These are phyloP conservation scores for Xylaria sp. DNA, from an alignment of 2,329 filamentous ascomycete species.

Conservation along the genomic window DNA sequence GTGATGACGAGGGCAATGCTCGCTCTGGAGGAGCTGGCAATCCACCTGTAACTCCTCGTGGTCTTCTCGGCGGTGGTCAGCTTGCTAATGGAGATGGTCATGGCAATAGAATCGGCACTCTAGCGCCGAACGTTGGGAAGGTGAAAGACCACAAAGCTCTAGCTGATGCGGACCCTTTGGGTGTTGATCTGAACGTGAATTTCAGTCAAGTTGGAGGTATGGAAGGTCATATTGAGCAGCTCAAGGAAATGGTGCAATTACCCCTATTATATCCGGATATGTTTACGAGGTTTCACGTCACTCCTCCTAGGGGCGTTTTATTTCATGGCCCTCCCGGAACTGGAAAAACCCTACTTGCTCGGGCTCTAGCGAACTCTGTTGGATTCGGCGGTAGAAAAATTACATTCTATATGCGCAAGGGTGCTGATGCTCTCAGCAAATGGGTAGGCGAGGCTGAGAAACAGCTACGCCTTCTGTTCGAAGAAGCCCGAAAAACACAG, in stretches of 20 bases:
- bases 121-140: slow-evolving; percentile 85
- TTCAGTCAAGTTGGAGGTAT: slow-evolving; percentile 95
- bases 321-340: slow-evolving; percentile 98
- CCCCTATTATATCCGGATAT: slow-evolving; percentile 95
- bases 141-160: slow-evolving; percentile 92
- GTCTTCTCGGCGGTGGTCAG: slow-evolving; percentile 57
- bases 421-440: slow-evolving; percentile 95
- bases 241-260: slow-evolving; percentile 98
- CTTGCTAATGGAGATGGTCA: slow-evolving; percentile 55
- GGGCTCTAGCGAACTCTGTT: slow-evolving; percentile 90
- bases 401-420: slow-evolving; percentile 99
- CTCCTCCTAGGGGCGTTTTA: slow-evolving; percentile 90
- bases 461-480: slow-evolving; percentile 91
- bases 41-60: slow-evolving; percentile 62
- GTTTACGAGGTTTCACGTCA: slow-evolving; percentile 90
- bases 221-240: slow-evolving; percentile 91
- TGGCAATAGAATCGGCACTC: slow-evolving; percentile 56
- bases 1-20: slow-evolving; percentile 86
- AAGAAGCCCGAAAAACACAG: slow-evolving; percentile 94
- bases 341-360: slow-evolving; percentile 95
- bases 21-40: slow-evolving; percentile 69
- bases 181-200: slow-evolving; percentile 90
- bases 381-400: slow-evolving; percentile 92
- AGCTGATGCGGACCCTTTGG: slow-evolving; percentile 93
- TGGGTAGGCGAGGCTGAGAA: slow-evolving; percentile 99